Evolutionary conservation across 2,329 filamentous ascomycete species (phyloP).

Genomic region (Aspergillus latus): DNA sequence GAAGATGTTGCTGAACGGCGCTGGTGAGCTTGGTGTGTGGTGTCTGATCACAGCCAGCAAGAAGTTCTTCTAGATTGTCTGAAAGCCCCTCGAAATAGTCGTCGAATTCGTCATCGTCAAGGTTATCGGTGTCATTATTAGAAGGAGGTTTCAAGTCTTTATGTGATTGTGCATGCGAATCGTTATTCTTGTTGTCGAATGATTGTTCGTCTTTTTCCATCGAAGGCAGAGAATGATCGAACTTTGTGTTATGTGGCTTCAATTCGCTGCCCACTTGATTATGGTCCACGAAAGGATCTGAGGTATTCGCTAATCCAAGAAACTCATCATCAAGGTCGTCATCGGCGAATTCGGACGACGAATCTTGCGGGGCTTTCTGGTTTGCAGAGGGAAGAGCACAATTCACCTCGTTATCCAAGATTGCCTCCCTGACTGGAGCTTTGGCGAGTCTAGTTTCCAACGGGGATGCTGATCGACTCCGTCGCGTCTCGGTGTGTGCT

Average conservation of each 20-base stretch:
- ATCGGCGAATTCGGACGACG: slow-evolving; percentile 49
- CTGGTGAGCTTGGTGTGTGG: slow-evolving; percentile 18
- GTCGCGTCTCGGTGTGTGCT: slow-evolving; percentile 31
- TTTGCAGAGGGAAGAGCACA: slow-evolving; percentile 1
- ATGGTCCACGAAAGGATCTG: slow-evolving; percentile 31
- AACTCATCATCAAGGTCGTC: slow-evolving; percentile 50
- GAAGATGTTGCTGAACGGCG: slow-evolving; percentile 10
- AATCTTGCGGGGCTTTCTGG: slow-evolving; percentile 21
- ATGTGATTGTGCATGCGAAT: background rate
- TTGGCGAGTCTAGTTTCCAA: slow-evolving; percentile 17
- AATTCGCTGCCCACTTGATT: background rate
- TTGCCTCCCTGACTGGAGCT: background rate
- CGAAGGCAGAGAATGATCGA: background rate
- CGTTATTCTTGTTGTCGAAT: background rate
- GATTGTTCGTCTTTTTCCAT: background rate
- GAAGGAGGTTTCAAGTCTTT: background rate
- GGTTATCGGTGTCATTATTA: slow-evolving; percentile 2
- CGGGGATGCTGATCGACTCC: slow-evolving; percentile 36
- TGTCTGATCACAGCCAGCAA: slow-evolving; percentile 55
- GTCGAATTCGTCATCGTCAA: slow-evolving; percentile 60
- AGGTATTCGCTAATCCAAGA: slow-evolving; percentile 40
- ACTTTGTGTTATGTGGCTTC: background rate
- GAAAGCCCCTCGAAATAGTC: slow-evolving; percentile 65
- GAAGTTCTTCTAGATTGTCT: slow-evolving; percentile 59
- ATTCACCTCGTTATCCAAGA: background rate